Evolutionary conservation across 257 asterid species (phyloP).

Genomic region (Thymus quinquecostatus): DNA sequence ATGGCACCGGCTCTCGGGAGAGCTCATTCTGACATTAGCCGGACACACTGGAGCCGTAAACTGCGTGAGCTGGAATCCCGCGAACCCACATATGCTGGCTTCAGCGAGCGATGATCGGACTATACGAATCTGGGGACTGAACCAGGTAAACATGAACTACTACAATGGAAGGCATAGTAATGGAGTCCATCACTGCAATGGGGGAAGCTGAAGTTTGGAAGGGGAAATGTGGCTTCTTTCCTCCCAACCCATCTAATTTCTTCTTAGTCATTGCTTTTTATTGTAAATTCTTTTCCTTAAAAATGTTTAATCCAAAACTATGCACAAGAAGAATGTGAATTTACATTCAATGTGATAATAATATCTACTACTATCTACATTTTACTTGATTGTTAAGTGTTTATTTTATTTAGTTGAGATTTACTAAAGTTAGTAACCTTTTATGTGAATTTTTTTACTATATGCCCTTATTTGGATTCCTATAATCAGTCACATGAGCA

Average conservation of each 20-base stretch:
- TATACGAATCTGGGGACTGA: constrained; percentile 85
- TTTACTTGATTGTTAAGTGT: background rate
- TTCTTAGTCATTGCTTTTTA: constrained; percentile 44
- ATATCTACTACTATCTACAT: background rate
- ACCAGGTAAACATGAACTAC: constrained; percentile 50
- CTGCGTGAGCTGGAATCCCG: constrained; percentile 92
- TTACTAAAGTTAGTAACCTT: too few species aligned
- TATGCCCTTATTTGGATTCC: too few species aligned
- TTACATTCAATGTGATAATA: constrained; percentile 44
- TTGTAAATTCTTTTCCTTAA: constrained; percentile 60
- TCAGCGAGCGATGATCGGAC: constrained; percentile 94
- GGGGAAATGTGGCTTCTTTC: constrained; percentile 3
- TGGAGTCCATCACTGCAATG: constrained; percentile 73
- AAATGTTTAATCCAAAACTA: constrained; percentile 41
- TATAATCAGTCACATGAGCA: too few species aligned
- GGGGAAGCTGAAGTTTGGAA: constrained; percentile 55
- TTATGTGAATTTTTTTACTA: too few species aligned
- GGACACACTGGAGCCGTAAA: constrained; percentile 81
- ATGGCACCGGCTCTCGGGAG: constrained; percentile 82
- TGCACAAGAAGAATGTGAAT: constrained; percentile 49
- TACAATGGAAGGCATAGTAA: constrained; percentile 50
- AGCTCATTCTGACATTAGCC: constrained; percentile 56
- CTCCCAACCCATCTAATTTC: constrained; percentile 28
- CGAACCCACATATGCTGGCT: constrained; percentile 82
- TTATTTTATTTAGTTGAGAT: too few species aligned